phyloP scores from a whole-genome alignment of 2,329 filamentous ascomycete genomes.

The Fusarium odoratissimum region DNA sequence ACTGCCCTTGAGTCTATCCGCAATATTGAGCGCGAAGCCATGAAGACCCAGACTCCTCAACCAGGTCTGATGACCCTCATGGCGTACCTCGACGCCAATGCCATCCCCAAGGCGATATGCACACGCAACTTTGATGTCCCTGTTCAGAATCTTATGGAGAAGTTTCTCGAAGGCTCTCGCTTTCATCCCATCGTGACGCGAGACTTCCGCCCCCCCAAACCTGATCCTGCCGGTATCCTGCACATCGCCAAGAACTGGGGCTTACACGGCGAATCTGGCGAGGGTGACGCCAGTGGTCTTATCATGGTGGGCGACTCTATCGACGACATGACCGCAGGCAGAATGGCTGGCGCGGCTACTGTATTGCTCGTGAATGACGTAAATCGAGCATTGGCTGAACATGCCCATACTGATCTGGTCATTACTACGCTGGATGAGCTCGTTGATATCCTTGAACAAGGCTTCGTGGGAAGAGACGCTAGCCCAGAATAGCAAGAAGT shows the following conservation, averaged over 20 bases:
- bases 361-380: constrained; percentile 88
- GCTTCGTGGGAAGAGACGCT: constrained; percentile 69
- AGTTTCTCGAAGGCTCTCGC: constrained; percentile 74
- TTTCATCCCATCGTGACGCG: constrained; percentile 87
- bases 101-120: constrained; percentile 84
- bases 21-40: constrained; percentile 82
- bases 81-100: constrained; percentile 77
- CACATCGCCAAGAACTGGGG: constrained; percentile 86
- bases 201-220: constrained; percentile 86
- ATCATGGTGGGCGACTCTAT: constrained; percentile 83
- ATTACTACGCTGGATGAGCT: constrained; percentile 80
- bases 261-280: constrained; percentile 52
- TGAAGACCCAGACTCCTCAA: constrained; percentile 83
- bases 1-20: constrained; percentile 79
- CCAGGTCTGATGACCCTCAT: constrained; percentile 83
- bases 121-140: constrained; percentile 92
- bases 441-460: constrained; percentile 77
- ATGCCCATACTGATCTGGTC: constrained; percentile 81
- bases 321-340: constrained; percentile 92
- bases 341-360: constrained; percentile 85
- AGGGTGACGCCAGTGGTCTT: constrained; percentile 58
- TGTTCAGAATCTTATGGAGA: constrained; percentile 78
- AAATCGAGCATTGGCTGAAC: constrained; percentile 76
- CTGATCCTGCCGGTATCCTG: constrained; percentile 86
- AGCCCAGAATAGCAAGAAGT: background rate